A percentile compares a stretch with the other conserved stretches of the same genome.
These are phyloP conservation scores for Coffea eugenioides DNA, from an alignment of 257 asterid genomes.

Conservation along the genomic window DNA sequence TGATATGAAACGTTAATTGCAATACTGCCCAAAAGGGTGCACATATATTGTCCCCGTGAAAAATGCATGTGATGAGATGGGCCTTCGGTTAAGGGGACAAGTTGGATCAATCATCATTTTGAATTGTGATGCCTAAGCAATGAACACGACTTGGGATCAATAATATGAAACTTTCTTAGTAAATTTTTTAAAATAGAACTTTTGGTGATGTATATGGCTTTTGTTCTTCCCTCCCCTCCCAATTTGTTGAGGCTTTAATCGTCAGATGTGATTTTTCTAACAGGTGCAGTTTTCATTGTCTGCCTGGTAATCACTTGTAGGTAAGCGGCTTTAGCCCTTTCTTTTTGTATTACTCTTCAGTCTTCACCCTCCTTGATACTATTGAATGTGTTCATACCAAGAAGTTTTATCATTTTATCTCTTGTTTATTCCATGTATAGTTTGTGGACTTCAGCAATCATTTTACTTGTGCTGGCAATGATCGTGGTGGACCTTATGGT, in stretches of 20 bases:
- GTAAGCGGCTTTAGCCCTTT: slow-evolving; percentile 36
- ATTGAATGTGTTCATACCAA: slow-evolving; percentile 15
- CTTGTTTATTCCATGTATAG: slow-evolving; percentile 34
- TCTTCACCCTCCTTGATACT: slow-evolving; percentile 6
- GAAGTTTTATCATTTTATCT: slow-evolving; percentile 6
- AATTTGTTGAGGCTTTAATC: slow-evolving; percentile 10
- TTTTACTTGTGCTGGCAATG: slow-evolving; percentile 83
- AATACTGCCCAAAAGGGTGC: background rate
- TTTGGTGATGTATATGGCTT: background rate
- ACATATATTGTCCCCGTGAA: background rate
- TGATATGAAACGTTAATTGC: background rate
- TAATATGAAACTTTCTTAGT: background rate
- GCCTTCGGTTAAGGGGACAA: background rate
- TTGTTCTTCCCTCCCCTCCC: background rate
- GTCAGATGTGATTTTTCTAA: slow-evolving; percentile 10
- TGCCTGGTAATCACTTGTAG: slow-evolving; percentile 93
- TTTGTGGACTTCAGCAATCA: slow-evolving; percentile 94
- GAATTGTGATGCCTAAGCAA: background rate
- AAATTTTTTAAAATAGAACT: background rate
- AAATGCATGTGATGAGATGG: background rate
- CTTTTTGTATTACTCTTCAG: background rate
- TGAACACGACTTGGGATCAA: background rate
- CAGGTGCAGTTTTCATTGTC: slow-evolving; percentile 93
- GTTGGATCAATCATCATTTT: background rate
- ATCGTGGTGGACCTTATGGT: slow-evolving; percentile 94